Evolutionary conservation across 495 filamentous ascomycete genomes (phyloP), one percentile per base, ranked within the genome.

Genomic region (Recurvomyces mirabilis): DNA sequence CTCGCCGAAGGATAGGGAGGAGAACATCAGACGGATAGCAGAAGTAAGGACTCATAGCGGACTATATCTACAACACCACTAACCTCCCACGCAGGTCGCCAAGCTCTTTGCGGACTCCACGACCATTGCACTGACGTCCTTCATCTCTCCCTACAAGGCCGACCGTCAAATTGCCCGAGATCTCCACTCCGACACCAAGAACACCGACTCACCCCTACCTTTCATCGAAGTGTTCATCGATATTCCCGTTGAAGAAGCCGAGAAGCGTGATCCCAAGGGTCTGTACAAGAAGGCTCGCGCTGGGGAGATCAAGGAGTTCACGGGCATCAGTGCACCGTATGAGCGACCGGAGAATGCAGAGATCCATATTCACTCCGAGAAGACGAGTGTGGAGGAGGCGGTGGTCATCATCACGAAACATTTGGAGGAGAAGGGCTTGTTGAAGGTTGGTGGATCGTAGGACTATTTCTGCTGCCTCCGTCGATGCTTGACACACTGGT

Each of bases 271-370:
- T 60, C 91, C 91, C 19, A 98, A 98, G 75, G 93, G 89, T 7
- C 63, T 98, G 44, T 98, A 98, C 61, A 93, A 93, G 76, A 94
- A 94, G 76, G 91, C 91, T 5, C 70, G 88, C 14, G 79, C 79
- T 38, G 91, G 91, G 12, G 74, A 89, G 59, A 94, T 96, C 59
- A 89, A 89, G 70, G 87, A 96, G 53, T 98, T 98, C 59, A 98
- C 91, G 11, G 93, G 91, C 9, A 85, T 98, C 47, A 79, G 74
- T 46, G 86, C 87, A 22, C 91, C 91, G 4, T 98, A 98, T 64
- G 91, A 98, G 74, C 82, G 74, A 35, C 93, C 91, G 17, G 76
- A 78, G 62, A 72, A 75, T 45, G 76, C 91, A 7, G 91, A 98
- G 72, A 80, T 96, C 49, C 77, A 78, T 51, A 79, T 98, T 52